Conservation (phyloP, 345 rosid species). For the Eucalyptus polyanthemos region DNA sequence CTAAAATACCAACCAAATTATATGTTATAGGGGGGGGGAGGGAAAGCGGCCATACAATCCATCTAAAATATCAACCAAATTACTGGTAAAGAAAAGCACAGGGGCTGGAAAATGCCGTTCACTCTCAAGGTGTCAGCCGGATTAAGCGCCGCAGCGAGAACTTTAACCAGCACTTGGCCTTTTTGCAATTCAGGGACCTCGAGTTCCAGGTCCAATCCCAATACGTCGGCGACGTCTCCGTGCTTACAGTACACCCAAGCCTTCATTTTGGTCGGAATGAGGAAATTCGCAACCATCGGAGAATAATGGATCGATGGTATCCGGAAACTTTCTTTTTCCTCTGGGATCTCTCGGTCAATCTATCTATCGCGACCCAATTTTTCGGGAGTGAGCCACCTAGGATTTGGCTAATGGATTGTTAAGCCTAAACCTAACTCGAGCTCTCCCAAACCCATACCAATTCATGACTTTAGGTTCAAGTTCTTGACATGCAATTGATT, state of each 20-base stretch:
- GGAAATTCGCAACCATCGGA: not conserved
- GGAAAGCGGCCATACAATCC: not conserved
- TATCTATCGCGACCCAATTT: not conserved
- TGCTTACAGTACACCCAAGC: slow-evolving; percentile 66
- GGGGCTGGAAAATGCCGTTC: slow-evolving; percentile 63
- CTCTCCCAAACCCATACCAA: too few relatives aligned
- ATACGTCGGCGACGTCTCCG: slow-evolving; percentile 41
- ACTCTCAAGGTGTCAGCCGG: slow-evolving; percentile 62
- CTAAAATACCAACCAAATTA: not conserved
- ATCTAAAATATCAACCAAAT: not conserved
- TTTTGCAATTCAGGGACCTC: slow-evolving; percentile 51
- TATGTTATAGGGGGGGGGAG: too few relatives aligned
- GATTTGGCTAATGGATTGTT: too few relatives aligned
- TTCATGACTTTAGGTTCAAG: too few relatives aligned
- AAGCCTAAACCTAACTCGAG: too few relatives aligned
- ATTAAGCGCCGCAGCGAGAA: slow-evolving; percentile 70
- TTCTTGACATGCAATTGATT: too few relatives aligned
- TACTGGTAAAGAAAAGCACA: slow-evolving; percentile 70
- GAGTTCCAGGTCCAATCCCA: slow-evolving; percentile 52
- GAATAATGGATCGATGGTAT: not conserved
- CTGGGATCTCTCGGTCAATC: not conserved
- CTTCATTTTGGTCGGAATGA: slow-evolving; percentile 51
- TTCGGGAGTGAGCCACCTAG: too few relatives aligned
- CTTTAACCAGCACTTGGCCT: slow-evolving; percentile 73
- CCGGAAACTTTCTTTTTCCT: not conserved